Evolutionary conservation across 345 rosid genomes (phyloP).

Genomic region (Trapa bicornis): DNA sequence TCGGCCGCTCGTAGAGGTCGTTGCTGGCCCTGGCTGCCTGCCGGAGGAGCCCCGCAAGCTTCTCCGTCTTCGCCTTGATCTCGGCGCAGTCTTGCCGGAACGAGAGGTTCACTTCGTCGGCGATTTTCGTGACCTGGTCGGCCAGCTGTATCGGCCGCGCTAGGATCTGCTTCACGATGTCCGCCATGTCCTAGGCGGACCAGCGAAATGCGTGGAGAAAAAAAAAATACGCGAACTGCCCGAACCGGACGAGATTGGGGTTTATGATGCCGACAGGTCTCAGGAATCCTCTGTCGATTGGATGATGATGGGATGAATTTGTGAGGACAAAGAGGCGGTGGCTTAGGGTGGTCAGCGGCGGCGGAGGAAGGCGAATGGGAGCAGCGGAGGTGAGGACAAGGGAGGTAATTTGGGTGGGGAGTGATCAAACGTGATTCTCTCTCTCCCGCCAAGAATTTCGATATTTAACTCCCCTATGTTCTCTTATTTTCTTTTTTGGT

Average conservation of each 20-base stretch:
- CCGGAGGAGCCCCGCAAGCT: slow-evolving; percentile 7
- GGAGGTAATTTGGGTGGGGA: not conserved
- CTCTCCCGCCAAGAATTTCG: not conserved
- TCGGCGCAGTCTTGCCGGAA: slow-evolving; percentile 5
- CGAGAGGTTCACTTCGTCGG: slow-evolving; percentile 5
- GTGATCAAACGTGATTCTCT: slow-evolving; percentile 9
- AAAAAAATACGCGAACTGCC: not conserved
- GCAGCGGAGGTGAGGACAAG: not conserved
- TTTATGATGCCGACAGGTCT: not conserved
- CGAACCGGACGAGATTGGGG: not conserved
- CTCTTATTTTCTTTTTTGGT: not conserved
- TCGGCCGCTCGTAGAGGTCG: slow-evolving; percentile 5
- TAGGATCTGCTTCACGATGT: slow-evolving; percentile 8
- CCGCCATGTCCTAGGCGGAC: slow-evolving; percentile 9
- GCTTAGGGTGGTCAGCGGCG: too few relatives aligned
- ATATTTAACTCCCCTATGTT: not conserved
- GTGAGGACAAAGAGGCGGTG: not conserved
- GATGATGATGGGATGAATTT: not conserved
- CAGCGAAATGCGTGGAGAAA: too few relatives aligned
- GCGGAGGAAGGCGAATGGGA: not conserved
- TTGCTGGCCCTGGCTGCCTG: slow-evolving; percentile 9
- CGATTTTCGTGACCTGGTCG: slow-evolving; percentile 7
- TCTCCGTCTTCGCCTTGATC: slow-evolving; percentile 7
- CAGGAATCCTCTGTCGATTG: not conserved
- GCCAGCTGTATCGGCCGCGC: slow-evolving; percentile 7